phyloP scores from a whole-genome alignment of 176 grass and related monocot species.

The Chrysopogon serrulatus region DNA sequence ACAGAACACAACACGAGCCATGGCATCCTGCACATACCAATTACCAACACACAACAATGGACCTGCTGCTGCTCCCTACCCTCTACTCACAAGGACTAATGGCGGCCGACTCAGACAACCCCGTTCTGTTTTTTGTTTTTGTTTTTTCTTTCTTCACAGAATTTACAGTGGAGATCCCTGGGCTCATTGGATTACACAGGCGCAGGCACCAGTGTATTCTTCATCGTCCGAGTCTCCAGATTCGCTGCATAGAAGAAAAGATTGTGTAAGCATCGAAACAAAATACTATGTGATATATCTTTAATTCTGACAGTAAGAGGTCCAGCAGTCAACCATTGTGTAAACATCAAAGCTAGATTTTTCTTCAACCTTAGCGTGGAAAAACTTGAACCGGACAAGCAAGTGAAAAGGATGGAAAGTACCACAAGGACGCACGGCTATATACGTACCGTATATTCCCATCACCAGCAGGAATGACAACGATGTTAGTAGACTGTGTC shows the following conservation, averaged over 20 bases:
- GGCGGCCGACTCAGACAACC: background rate
- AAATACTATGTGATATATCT: background rate
- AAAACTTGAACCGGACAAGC: background rate
- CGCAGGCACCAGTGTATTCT: background rate
- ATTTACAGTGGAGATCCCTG: conserved; percentile 28
- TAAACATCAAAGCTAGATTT: background rate
- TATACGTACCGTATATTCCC: background rate
- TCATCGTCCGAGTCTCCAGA: conserved; percentile 22
- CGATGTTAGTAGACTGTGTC: background rate
- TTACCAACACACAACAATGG: background rate
- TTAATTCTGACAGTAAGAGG: background rate
- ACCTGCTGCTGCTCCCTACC: background rate
- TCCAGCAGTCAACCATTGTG: background rate
- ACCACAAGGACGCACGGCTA: background rate
- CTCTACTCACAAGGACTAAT: conserved; percentile 24
- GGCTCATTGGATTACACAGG: conserved; percentile 39
- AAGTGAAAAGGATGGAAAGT: background rate
- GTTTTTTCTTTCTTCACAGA: background rate
- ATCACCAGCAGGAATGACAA: background rate
- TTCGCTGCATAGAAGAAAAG: conserved; percentile 19
- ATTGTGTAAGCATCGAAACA: background rate
- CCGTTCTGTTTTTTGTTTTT: background rate
- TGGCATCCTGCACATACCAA: conserved; percentile 13
- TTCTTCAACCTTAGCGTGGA: background rate
- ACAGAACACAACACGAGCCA: conserved; percentile 24